A percentile compares a stretch with the other conserved stretches of the same genome.
Conservation (phyloP, 73 alveolate species). For the Blepharisma japonicum region DNA sequence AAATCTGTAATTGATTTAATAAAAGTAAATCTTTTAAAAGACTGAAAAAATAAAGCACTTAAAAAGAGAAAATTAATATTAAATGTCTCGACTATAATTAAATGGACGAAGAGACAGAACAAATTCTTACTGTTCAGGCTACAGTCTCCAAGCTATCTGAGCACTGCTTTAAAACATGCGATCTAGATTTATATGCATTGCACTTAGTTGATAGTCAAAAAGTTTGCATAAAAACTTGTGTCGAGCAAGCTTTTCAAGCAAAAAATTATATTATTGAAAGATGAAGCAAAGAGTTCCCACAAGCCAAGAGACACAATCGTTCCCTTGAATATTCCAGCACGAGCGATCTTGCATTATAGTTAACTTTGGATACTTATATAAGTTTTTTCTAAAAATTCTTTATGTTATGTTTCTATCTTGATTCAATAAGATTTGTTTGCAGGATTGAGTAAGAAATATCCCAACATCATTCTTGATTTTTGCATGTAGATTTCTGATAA, state of each 20-base stretch:
- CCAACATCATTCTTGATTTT: too few relatives aligned
- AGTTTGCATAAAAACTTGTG: slow-evolving; percentile 9
- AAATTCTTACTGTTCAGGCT: not conserved
- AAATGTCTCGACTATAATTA: too few relatives aligned
- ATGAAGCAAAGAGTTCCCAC: not conserved
- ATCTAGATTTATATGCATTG: not conserved
- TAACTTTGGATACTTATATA: too few relatives aligned
- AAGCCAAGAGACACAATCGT: not conserved
- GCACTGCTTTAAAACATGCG: slow-evolving; percentile 7
- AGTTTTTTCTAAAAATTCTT: too few relatives aligned
- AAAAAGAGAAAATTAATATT: too few relatives aligned
- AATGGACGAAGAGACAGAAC: not conserved
- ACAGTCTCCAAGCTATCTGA: slow-evolving; percentile 8
- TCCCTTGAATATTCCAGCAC: not conserved
- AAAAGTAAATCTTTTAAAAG: too few relatives aligned
- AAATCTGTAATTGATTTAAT: too few relatives aligned
- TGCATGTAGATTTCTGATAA: too few relatives aligned
- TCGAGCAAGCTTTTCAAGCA: not conserved
- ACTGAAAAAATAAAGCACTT: too few relatives aligned
- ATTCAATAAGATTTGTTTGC: too few relatives aligned
- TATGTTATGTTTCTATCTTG: too few relatives aligned
- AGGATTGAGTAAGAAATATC: too few relatives aligned
- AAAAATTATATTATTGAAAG: not conserved
- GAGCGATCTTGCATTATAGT: not conserved
- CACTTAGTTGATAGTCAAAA: not conserved